Base-by-base conservation (phyloP, 768 basidiomycete genomes). In the Sporobolomyces roseus region DNA sequence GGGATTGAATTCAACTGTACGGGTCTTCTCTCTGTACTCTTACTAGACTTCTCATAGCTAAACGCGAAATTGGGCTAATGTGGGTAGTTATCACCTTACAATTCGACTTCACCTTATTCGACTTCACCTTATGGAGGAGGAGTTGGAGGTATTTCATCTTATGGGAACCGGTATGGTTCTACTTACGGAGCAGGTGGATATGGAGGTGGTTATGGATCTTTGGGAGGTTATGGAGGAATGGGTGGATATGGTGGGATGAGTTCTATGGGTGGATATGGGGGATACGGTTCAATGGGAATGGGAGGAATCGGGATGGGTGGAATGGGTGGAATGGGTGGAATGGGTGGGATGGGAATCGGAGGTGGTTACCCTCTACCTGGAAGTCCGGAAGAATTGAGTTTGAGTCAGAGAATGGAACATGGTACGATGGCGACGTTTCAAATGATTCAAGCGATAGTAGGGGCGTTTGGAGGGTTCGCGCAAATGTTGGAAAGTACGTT, bases 401-500 rank as follows among this genome's bases (percentile, higher is more conserved):
- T 97, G 65, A 87, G 91, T 0, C 91, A 93, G 76, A 86, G 89
- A 0, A 87, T 97, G 68, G 92, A 96, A 80, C 78, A 85, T 9
- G 89, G 90, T 14, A 99, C 94, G 2, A 88, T 90, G 61, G 88
- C 90, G 64, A 97, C 94, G 4, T 99, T 99, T 76, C 84, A 88
- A 33, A 86, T 99, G 64, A 82, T 99, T 33, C 93, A 97, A 74
- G 90, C 89, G 16, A 88, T 99, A 77, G 94, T 99, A 51, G 90
- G 91, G 75, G 96, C 93, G 6, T 94, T 98, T 80, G 83, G 87
- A 0, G 93, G 93, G 29, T 87, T 99, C 70, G 88, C 94, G 0
- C 94, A 98, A 78, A 93, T 99, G 86, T 87, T 99, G 77, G 94
- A 98, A 79, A 88, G 86, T 38, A 98, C 94, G 8, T 97, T 94